Percentiles rank a stretch among this genome's conserved stretches.
Conservation (phyloP, 2,329 filamentous ascomycete species). For the Exophiala xenobiotica region DNA sequence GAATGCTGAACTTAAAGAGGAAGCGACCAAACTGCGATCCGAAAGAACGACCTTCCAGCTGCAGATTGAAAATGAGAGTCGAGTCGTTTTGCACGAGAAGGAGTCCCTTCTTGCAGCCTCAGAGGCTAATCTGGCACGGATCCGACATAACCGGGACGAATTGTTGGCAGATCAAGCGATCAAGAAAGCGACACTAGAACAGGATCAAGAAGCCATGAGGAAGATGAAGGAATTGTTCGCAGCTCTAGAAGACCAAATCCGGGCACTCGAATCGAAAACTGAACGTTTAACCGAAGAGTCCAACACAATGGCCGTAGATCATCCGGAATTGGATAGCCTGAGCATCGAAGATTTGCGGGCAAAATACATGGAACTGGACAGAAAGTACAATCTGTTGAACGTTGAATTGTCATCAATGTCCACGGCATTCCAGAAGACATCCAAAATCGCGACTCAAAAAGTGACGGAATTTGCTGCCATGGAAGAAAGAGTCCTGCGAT, state of each 20-base stretch:
- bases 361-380: slow-evolving; percentile 72
- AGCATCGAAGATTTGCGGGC: slow-evolving; percentile 69
- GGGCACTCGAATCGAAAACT: slow-evolving; percentile 77
- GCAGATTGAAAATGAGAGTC: slow-evolving; percentile 77
- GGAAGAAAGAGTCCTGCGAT: slow-evolving; percentile 73
- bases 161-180: slow-evolving; percentile 77
- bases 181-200: slow-evolving; percentile 75
- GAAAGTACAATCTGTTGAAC: slow-evolving; percentile 79
- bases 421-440: slow-evolving; percentile 85
- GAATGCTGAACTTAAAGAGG: slow-evolving; percentile 79
- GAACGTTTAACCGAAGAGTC: slow-evolving; percentile 59
- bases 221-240: slow-evolving; percentile 78
- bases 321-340: slow-evolving; percentile 40
- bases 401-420: slow-evolving; percentile 87
- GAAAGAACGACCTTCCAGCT: slow-evolving; percentile 80
- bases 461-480: slow-evolving; percentile 71
- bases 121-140: slow-evolving; percentile 81
- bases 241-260: slow-evolving; percentile 77
- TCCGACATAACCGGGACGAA: slow-evolving; percentile 82
- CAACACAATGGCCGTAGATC: slow-evolving; percentile 22
- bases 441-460: slow-evolving; percentile 81
- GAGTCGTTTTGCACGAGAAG: slow-evolving; percentile 69
- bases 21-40: slow-evolving; percentile 78
- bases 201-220: slow-evolving; percentile 66
- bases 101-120: slow-evolving; percentile 77